These are phyloP conservation scores for Cardamine chenopodiifolia DNA, from an alignment of 345 rosid genomes.

Conservation along the genomic window DNA sequence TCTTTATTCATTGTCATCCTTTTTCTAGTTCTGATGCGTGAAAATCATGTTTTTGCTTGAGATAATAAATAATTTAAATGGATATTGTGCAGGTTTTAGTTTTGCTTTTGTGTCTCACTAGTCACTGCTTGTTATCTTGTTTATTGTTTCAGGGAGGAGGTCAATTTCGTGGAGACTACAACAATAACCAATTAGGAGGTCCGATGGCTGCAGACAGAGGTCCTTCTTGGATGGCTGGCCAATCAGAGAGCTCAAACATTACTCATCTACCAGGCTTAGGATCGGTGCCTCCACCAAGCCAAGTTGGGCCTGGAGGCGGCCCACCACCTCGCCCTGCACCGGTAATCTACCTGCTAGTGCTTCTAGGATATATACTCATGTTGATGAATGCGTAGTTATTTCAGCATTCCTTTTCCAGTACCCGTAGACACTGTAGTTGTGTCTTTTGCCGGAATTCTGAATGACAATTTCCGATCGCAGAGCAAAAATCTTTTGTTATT, in stretches of 20 bases:
- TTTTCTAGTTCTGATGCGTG: background rate
- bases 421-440: conserved; percentile 5
- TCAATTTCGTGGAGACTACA: conserved; percentile 64
- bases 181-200: conserved; percentile 59
- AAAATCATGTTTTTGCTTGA: background rate
- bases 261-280: conserved; percentile 63
- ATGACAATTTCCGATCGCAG: background rate
- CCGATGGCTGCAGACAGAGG: conserved; percentile 72
- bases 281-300: conserved; percentile 55
- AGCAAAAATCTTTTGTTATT: background rate
- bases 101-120: conserved; percentile 13
- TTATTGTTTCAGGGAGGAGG: conserved; percentile 59
- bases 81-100: background rate
- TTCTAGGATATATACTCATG: background rate
- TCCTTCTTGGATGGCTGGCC: conserved; percentile 76
- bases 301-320: conserved; percentile 57
- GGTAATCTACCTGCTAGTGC: conserved; percentile 44
- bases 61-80: background rate
- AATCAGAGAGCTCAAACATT: conserved; percentile 54
- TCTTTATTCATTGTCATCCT: background rate
- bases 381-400: background rate
- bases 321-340: conserved; percentile 68
- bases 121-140: conserved; percentile 17
- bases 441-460: background rate
- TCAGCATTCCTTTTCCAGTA: background rate